phyloP scores from a whole-genome alignment of 2,329 filamentous ascomycete genomes.

The Penicillium rolfsii region DNA sequence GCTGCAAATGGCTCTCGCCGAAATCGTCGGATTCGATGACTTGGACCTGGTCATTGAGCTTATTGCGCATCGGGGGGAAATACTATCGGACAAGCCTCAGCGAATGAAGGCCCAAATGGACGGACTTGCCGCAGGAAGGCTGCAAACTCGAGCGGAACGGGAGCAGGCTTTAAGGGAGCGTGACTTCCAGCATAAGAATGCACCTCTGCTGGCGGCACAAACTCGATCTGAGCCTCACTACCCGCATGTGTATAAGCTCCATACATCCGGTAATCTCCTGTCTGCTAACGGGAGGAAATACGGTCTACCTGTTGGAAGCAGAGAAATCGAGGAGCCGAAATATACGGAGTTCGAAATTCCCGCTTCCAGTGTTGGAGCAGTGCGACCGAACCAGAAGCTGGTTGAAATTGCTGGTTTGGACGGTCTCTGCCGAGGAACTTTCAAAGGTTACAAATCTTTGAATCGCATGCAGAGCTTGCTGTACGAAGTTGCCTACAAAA shows the following conservation, averaged over 20 bases:
- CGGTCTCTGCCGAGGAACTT: conserved; percentile 85
- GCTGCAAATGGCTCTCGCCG: conserved; percentile 85
- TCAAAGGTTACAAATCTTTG: conserved; percentile 87
- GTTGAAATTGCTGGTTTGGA: conserved; percentile 82
- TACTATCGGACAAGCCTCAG: conserved; percentile 54
- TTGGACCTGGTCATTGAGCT: conserved; percentile 90
- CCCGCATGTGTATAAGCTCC: conserved; percentile 87
- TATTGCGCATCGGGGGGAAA: conserved; percentile 73
- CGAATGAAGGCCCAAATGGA: conserved; percentile 45
- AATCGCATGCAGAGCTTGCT: conserved; percentile 99
- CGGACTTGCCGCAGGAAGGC: conserved; percentile 53
- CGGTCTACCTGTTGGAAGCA: conserved; percentile 74
- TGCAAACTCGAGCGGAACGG: conserved; percentile 76
- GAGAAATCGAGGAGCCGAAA: conserved; percentile 70
- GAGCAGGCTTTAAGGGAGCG: conserved; percentile 75
- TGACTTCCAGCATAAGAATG: conserved; percentile 82
- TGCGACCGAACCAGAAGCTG: conserved; percentile 73
- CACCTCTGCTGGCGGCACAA: conserved; percentile 70
- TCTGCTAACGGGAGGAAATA: conserved; percentile 81
- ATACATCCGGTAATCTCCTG: conserved; percentile 83
- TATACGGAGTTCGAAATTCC: conserved; percentile 92
- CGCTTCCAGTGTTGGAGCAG: conserved; percentile 73
- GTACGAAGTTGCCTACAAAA: conserved; percentile 92
- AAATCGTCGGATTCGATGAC: conserved; percentile 90
- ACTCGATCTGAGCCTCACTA: conserved; percentile 74